Base-by-base conservation (phyloP, 805 yeast genomes). In the Saturnispora ahearnii region DNA sequence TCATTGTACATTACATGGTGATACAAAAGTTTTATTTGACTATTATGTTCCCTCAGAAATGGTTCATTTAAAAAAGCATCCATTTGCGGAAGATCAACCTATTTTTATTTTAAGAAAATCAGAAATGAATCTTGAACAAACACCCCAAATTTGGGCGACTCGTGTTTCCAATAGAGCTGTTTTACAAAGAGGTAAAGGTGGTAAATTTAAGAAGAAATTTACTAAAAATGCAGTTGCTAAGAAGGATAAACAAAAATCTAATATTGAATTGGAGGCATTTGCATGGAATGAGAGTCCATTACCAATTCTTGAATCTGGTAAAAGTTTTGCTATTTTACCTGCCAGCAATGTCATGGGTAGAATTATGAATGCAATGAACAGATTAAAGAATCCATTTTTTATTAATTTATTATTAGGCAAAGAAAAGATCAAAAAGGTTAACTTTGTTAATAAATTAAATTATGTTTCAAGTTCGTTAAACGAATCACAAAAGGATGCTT, bases 401-500 rank as follows among this genome's bases (percentile, higher is more conserved):
- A 81, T 62, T 32, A 54, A 59, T 29, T 50, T 65, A 44, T 45
- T 64, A 18, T 46, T 65, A 34, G 68, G 68, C 21, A 58, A 61
- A 33, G 53, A 56, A n/a, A 59, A 59, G 18, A 59, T 65, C 42
- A 56, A 58, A 40, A 63, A 58, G 45, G 70, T 82, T 30, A 71
- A 70, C 21, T 83, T 82, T 63, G 73, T 71, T 41, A 82, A 82
- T 62, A 41, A 81, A 72, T 7, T 62, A 73, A 51, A 74, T 70
- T 59, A 78, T 70, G 58, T 67, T 74, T 22, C 74, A 72, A 38
- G 79, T 81, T 3, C 56, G 67, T 51, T 87, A 36, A 88, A 87
- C 59, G 73, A 71, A 0, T 84, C 96, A 0, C 99, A 91, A 63
- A 73, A 72, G 40, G 66, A 71, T 3, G 96, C 98, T 0, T 78